A percentile compares a stretch with the other conserved stretches of the same genome.
Conservation (phyloP, 129 eudicot species). For the Deinandra increscens region DNA sequence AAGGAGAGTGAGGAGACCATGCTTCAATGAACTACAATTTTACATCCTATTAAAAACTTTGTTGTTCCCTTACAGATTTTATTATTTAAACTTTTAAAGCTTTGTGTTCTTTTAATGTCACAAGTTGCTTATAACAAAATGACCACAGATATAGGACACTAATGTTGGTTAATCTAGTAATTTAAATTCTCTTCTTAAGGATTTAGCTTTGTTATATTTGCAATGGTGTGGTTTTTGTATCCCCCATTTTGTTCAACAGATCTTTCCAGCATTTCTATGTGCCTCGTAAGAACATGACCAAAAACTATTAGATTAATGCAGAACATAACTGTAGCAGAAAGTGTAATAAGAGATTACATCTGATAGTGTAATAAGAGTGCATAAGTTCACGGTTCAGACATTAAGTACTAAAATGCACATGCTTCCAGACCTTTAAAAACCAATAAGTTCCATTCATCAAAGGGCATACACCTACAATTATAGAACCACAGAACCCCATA, state of each 20-base stretch:
- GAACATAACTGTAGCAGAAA: no score
- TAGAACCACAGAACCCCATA: not conserved
- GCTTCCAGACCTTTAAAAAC: constrained; percentile 8
- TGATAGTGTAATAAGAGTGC: not conserved
- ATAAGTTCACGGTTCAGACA: not conserved
- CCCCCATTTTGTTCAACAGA: not conserved
- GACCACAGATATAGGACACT: not conserved
- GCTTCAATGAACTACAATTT: not conserved
- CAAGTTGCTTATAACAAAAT: not conserved
- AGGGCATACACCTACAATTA: not conserved
- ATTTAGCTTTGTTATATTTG: not conserved
- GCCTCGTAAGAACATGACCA: not conserved
- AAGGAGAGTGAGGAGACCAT: not conserved
- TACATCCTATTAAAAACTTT: not conserved
- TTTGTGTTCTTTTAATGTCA: not conserved
- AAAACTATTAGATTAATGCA: not conserved
- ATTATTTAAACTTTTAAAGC: constrained; percentile 7
- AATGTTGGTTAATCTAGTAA: not conserved
- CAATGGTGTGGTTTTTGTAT: not conserved
- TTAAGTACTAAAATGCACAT: not conserved
- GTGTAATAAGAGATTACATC: no score
- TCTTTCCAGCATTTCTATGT: not conserved
- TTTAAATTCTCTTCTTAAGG: not conserved
- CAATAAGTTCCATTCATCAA: constrained; percentile 6
- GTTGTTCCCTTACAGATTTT: not conserved